Conservation (phyloP, 495 filamentous ascomycete genomes). For the Xylaria sp. region DNA sequence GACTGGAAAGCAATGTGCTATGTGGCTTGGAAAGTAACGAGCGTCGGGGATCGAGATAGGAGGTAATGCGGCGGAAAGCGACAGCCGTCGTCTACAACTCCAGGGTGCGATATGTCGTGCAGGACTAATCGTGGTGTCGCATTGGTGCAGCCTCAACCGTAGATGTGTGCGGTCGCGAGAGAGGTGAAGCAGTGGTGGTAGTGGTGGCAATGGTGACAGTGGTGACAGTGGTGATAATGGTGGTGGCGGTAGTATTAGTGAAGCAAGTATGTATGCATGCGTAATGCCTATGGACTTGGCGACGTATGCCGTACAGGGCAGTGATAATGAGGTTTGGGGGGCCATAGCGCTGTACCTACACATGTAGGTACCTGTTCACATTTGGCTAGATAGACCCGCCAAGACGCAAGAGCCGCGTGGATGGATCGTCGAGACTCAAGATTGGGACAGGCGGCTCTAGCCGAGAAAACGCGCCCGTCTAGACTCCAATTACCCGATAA, state of each 20-base stretch:
- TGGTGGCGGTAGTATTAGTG: slow-evolving; percentile 6
- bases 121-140: background rate
- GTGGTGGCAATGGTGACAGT: slow-evolving; percentile 9
- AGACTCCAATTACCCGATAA: no score
- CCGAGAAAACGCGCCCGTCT: slow-evolving; percentile 1
- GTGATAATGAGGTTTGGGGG: background rate
- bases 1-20: background rate
- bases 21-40: slow-evolving; percentile 2
- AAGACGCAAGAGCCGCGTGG: slow-evolving; percentile 2
- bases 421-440: no score
- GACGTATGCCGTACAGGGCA: slow-evolving; percentile 2
- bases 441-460: slow-evolving; percentile 7
- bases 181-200: slow-evolving; percentile 1
- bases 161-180: slow-evolving; percentile 13
- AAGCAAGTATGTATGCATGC: background rate
- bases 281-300: slow-evolving; percentile 25
- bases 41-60: slow-evolving; percentile 4
- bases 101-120: background rate
- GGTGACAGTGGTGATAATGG: background rate
- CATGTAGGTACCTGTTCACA: background rate
- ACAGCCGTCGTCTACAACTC: background rate
- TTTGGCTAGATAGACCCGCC: slow-evolving; percentile 11
- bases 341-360: no score
- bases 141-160: slow-evolving; percentile 9
- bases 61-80: background rate